Evolutionary conservation across 805 yeast species (phyloP).

Genomic region (Candida loeiensis): DNA sequence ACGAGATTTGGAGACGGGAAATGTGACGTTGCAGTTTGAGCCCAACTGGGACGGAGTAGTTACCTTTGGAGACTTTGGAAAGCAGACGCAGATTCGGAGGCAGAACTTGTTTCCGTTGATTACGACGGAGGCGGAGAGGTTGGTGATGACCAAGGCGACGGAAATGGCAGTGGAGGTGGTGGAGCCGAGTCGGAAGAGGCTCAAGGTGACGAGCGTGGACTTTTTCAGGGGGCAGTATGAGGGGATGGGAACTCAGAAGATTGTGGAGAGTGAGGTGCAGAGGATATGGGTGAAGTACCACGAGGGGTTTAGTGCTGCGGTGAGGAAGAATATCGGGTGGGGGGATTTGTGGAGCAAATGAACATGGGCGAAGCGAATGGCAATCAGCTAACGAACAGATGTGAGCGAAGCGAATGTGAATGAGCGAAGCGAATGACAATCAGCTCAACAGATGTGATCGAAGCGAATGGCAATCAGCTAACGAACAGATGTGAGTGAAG

Average conservation of each 20-base stretch:
- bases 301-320: slow-evolving; percentile 92
- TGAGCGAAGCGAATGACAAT: too few relatives aligned
- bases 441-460: too few relatives aligned
- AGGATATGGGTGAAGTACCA: slow-evolving; percentile 81
- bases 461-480: too few relatives aligned
- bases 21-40: slow-evolving; percentile 22
- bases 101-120: slow-evolving; percentile 37
- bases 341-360: slow-evolving; percentile 49
- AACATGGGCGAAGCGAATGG: not conserved
- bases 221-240: slow-evolving; percentile 39
- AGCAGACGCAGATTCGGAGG: slow-evolving; percentile 24
- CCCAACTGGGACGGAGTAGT: slow-evolving; percentile 38
- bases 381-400: not conserved
- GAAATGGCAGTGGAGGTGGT: slow-evolving; percentile 24
- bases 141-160: slow-evolving; percentile 11
- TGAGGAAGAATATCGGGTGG: slow-evolving; percentile 80
- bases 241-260: slow-evolving; percentile 27
- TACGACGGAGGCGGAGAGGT: slow-evolving; percentile 30
- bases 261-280: slow-evolving; percentile 32
- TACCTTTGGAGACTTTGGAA: slow-evolving; percentile 18
- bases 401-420: not conserved
- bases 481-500: too few relatives aligned
- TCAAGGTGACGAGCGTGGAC: slow-evolving; percentile 33
- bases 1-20: slow-evolving; percentile 32
- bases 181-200: slow-evolving; percentile 19